Conservation (phyloP, 2,329 filamentous ascomycete species). For the Dactylellina parvicollis region DNA sequence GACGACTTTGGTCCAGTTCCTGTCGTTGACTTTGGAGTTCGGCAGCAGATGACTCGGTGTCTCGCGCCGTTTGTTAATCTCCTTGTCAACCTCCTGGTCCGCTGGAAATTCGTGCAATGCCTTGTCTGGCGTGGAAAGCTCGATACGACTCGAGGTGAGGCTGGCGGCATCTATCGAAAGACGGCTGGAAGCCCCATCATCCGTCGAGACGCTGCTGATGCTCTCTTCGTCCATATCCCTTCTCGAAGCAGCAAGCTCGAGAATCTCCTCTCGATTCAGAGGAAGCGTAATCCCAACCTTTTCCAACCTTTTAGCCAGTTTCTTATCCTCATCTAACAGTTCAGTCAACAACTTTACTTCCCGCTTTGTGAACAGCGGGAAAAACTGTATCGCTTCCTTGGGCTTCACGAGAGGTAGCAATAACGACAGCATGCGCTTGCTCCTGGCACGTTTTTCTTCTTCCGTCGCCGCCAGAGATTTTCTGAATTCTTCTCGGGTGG, state of each 20-base stretch:
- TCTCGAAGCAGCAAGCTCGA: constrained; percentile 21
- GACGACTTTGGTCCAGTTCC: constrained; percentile 37
- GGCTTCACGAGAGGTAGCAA: constrained; percentile 38
- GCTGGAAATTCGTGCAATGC: constrained; percentile 21
- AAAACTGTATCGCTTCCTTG: constrained; percentile 51
- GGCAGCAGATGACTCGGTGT: constrained; percentile 45
- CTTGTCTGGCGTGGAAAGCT: background rate
- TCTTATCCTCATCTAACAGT: constrained; percentile 44
- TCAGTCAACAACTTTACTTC: constrained; percentile 45
- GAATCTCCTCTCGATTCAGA: constrained; percentile 37
- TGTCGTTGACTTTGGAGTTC: constrained; percentile 25
- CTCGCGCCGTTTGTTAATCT: constrained; percentile 42
- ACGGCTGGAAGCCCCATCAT: constrained; percentile 19
- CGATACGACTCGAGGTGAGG: constrained; percentile 28
- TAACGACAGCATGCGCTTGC: constrained; percentile 40
- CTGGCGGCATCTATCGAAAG: constrained; percentile 20
- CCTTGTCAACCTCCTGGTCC: constrained; percentile 41
- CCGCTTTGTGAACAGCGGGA: constrained; percentile 43
- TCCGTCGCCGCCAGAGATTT: constrained; percentile 29
- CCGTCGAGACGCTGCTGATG: constrained; percentile 32
- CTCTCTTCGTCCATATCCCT: constrained; percentile 32
- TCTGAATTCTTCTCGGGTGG: constrained; percentile 45
- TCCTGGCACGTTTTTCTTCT: constrained; percentile 39
- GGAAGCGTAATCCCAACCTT: constrained; percentile 46
- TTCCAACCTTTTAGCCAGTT: constrained; percentile 25